Evolutionary conservation across 2,329 filamentous ascomycete species (phyloP), one percentile per base, ranked within the genome.

Genomic region (Ceratocystis albifundus): DNA sequence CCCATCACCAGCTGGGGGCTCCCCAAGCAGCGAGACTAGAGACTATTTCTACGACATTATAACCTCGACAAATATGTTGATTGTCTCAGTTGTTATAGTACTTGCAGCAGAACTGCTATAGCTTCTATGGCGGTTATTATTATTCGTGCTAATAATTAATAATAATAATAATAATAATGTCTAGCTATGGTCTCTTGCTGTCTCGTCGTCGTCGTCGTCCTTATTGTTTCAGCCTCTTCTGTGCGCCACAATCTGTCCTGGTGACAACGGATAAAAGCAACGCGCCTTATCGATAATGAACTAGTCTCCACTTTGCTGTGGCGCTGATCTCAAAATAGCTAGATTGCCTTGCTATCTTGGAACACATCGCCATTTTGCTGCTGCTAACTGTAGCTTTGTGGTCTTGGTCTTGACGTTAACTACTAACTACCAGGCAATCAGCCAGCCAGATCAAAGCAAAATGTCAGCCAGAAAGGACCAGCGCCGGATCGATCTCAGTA

Each of bases 391-490:
- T 2, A 30, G 6, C 8, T 2, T 7, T 15, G 8, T 15, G 2
- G 17, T 46, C 32, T 45, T 32, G 5, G 61, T 62, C 15, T 46
- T 62, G 61, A 62, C 61, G 61, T 17, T 17, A 46, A 46, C 17
- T 28, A 63, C 46, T 30, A 57, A 63, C 46, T 30, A 57, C 25
- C 30, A 22, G 20, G 20, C 62, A 53, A 44, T 28, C 64, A 36
- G 50, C 61, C 41, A 53, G 50, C 10, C 15, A 61, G 22, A 63
- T 32, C 28, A 57, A 22, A 28, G 12, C 68, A 70, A 57, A 65
- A 89, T 90, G 86, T 78, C 86, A 64, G 79, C 82, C 66, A 87
- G 84, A 75, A 89, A 89, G 76, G 88, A 91, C 74, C 88, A 90
- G 86, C 84, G 88, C 69, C 81, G 88, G 72, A 76, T 80, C 68